Percentiles rank a stretch among this genome's conserved stretches.
Conservation (phyloP, 352 stramenopile species). For the Phytophthora niederhauseri region DNA sequence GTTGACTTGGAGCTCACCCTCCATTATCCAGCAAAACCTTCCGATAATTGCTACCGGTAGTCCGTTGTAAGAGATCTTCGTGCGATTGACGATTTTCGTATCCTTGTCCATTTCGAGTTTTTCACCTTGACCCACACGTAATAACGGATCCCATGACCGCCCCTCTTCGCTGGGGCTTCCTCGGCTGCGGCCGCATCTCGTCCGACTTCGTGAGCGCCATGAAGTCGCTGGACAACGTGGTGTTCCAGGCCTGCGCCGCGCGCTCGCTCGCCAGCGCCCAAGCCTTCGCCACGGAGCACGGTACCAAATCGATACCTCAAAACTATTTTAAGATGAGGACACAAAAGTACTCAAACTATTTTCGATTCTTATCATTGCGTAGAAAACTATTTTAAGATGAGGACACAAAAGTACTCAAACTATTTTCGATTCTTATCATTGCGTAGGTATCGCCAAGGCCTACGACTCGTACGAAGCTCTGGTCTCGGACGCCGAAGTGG, state of each 20-base stretch:
- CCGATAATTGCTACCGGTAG: too few relatives aligned
- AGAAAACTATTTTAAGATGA: background rate
- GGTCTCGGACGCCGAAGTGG: constrained; percentile 66
- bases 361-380: constrained; percentile 2
- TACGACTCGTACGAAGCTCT: constrained; percentile 89
- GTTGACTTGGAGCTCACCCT: too few relatives aligned
- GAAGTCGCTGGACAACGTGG: constrained; percentile 31
- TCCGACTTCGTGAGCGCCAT: constrained; percentile 56
- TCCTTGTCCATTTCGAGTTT: constrained; percentile 9
- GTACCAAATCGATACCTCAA: constrained; percentile 10
- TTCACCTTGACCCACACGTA: background rate
- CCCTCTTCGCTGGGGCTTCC: constrained; percentile 52
- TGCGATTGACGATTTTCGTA: constrained; percentile 2
- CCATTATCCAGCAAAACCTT: too few relatives aligned
- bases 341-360: background rate
- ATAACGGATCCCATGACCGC: constrained; percentile 12
- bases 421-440: constrained; percentile 3
- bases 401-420: background rate
- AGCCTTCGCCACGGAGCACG: constrained; percentile 40
- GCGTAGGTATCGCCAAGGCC: constrained; percentile 46
- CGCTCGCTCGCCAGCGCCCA: constrained; percentile 43
- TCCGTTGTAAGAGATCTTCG: background rate
- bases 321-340: background rate
- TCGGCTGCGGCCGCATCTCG: constrained; percentile 60
- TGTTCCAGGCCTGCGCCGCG: constrained; percentile 50